A percentile compares a stretch with the other conserved stretches of the same genome.
phyloP scores from a whole-genome alignment of 2,329 filamentous ascomycete species.

The Pleoardoris graminearum region DNA sequence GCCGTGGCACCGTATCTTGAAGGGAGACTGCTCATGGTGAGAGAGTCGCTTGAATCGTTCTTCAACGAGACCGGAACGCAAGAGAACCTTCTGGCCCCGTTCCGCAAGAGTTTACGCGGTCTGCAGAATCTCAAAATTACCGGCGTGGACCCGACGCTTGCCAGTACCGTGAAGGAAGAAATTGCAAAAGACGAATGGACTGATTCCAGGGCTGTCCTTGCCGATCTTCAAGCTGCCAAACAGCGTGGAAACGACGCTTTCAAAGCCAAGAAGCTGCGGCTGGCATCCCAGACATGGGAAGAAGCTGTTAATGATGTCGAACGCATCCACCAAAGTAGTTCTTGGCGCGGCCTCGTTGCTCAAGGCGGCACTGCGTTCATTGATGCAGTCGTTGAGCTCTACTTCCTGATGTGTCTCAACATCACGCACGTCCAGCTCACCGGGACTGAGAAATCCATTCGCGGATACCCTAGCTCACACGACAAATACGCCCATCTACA shows the following conservation, averaged over 20 bases:
- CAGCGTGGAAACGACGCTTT: slow-evolving; percentile 14
- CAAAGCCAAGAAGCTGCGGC: background rate
- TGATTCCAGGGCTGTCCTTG: slow-evolving; percentile 12
- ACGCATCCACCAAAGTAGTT: slow-evolving; percentile 7
- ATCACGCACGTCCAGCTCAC: slow-evolving; percentile 15
- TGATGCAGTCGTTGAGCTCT: slow-evolving; percentile 15
- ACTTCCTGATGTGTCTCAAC: slow-evolving; percentile 23
- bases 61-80: background rate
- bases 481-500: background rate
- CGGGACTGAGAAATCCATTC: slow-evolving; percentile 3
- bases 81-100: background rate
- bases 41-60: background rate
- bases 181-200: slow-evolving; percentile 16
- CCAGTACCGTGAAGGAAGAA: slow-evolving; percentile 10
- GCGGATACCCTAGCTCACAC: background rate
- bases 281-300: slow-evolving; percentile 15
- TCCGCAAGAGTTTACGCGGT: background rate
- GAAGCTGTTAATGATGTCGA: slow-evolving; percentile 19
- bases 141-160: slow-evolving; percentile 8
- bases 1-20: background rate
- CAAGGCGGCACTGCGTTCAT: slow-evolving; percentile 16
- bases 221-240: slow-evolving; percentile 14
- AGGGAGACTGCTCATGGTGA: background rate
- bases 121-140: background rate
- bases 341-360: slow-evolving; percentile 14